Evolutionary conservation across 345 rosid species (phyloP).

Genomic region (Brassica nigra): DNA sequence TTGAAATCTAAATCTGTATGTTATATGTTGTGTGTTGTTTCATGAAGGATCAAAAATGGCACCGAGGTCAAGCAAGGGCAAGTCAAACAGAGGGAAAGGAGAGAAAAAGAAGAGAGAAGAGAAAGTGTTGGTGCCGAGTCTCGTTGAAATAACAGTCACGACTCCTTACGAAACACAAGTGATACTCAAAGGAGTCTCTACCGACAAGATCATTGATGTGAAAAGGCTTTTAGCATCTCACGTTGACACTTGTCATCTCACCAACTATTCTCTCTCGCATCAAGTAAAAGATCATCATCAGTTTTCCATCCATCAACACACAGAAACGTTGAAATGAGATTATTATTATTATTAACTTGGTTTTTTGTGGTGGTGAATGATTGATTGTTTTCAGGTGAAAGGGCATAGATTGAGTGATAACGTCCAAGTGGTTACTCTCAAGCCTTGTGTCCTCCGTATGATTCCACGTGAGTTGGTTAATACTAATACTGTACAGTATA

Average conservation of each 20-base stretch:
- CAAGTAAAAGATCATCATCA: conserved; percentile 45
- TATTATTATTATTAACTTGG: not conserved
- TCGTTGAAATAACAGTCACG: conserved; percentile 61
- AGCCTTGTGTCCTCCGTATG: conserved; percentile 79
- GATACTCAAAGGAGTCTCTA: conserved; percentile 81
- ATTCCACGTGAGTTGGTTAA: conserved; percentile 49
- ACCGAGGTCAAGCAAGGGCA: conserved; percentile 77
- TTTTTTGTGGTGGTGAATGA: not conserved
- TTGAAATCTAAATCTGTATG: not conserved
- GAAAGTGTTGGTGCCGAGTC: conserved; percentile 67
- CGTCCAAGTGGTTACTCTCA: conserved; percentile 68
- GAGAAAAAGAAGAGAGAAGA: conserved; percentile 90
- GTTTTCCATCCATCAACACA: not conserved
- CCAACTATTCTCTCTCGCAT: conserved; percentile 76
- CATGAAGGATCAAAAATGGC: conserved; percentile 53
- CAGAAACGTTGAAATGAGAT: not conserved
- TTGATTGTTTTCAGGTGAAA: conserved; percentile 51
- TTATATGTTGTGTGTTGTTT: conserved; percentile 16
- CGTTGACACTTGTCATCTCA: conserved; percentile 85
- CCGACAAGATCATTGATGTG: conserved; percentile 86
- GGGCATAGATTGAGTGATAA: conserved; percentile 70
- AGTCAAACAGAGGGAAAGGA: conserved; percentile 63
- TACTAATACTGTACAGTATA: not conserved
- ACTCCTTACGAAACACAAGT: conserved; percentile 75
- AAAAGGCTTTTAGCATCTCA: conserved; percentile 70